phyloP scores from a whole-genome alignment of 139 green algal species.

The Chloropicon primus region DNA sequence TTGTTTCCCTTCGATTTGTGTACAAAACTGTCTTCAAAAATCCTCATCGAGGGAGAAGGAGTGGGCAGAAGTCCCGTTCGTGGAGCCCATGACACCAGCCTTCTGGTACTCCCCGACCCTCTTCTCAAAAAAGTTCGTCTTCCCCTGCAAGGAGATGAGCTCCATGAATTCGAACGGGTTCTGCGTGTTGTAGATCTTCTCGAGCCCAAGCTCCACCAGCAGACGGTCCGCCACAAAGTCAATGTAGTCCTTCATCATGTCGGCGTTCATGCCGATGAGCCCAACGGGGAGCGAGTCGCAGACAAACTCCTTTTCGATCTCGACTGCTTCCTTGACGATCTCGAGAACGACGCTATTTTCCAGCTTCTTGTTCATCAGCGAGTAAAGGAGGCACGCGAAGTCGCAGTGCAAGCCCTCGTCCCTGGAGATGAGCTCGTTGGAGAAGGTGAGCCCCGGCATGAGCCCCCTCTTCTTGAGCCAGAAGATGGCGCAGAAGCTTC shows the following conservation, averaged over 20 bases:
- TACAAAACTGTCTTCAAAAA: constrained; percentile 43
- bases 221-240: constrained; percentile 94
- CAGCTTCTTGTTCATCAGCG: constrained; percentile 69
- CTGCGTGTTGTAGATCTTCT: constrained; percentile 59
- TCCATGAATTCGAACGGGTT: constrained; percentile 99
- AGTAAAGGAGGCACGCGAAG: constrained; percentile 94
- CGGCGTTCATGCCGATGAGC: constrained; percentile 75
- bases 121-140: constrained; percentile 97
- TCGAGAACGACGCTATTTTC: constrained; percentile 32
- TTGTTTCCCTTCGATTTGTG: no score
- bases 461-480: constrained; percentile 98
- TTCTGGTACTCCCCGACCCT: constrained; percentile 88
- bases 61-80: constrained; percentile 20
- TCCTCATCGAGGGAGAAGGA: constrained; percentile 67
- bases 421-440: constrained; percentile 93
- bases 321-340: constrained; percentile 81
- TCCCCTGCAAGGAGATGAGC: constrained; percentile 66
- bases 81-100: constrained; percentile 64
- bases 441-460: constrained; percentile 96
- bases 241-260: constrained; percentile 87
- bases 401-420: constrained; percentile 97
- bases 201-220: constrained; percentile 65
- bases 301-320: constrained; percentile 92
- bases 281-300: constrained; percentile 70
- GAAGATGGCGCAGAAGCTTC: constrained; percentile 96